These are phyloP conservation scores for Ceratocystis lukuohia DNA, from an alignment of 2,329 filamentous ascomycete genomes.

Conservation along the genomic window DNA sequence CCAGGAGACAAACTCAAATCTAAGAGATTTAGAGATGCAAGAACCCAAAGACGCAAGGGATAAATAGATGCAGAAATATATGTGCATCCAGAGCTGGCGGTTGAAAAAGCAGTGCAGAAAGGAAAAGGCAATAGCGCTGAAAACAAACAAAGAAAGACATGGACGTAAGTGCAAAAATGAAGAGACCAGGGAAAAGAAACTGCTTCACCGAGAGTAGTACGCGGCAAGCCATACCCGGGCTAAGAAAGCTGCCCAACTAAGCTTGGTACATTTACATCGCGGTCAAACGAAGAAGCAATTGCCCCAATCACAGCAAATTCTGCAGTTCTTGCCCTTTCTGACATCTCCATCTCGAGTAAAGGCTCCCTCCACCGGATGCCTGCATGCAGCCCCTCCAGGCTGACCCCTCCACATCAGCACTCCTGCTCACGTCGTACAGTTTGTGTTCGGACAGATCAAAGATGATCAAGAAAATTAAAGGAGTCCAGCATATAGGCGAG, in stretches of 20 bases:
- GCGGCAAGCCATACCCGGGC: too few species aligned
- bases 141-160: constrained; percentile 2
- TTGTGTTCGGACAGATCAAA: not conserved
- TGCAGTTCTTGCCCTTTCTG: not conserved
- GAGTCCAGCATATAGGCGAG: constrained; percentile 12
- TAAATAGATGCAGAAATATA: not conserved
- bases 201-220: too few species aligned
- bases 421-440: not conserved
- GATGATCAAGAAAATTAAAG: not conserved
- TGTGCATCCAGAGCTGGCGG: not conserved
- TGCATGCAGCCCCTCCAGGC: not conserved
- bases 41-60: not conserved
- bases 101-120: not conserved
- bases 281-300: not conserved
- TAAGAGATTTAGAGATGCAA: not conserved
- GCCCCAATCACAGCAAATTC: not conserved
- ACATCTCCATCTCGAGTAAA: not conserved
- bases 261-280: not conserved
- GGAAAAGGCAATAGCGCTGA: not conserved
- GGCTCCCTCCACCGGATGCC: not conserved
- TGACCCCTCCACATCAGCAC: not conserved
- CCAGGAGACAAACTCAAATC: not conserved
- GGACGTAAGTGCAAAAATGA: not conserved
- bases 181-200: too few species aligned
- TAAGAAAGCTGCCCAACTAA: not conserved